A percentile compares a stretch with the other conserved stretches of the same genome.
Conservation (phyloP, 2,329 filamentous ascomycete species). For the Chaetomium globosum region DNA sequence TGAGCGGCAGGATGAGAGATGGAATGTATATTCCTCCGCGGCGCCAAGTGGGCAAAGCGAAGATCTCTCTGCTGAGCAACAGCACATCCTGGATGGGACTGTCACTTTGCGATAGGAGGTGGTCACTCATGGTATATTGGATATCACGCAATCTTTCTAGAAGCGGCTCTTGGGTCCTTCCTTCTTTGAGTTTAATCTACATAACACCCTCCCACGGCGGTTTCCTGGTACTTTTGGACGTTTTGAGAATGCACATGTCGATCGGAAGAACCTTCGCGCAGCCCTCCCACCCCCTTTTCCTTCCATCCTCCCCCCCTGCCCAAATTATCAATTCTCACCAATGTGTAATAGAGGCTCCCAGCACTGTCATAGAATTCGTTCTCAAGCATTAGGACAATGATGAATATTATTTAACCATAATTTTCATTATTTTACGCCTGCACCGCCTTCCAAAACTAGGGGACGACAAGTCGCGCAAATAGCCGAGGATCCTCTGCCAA, state of each 20-base stretch:
- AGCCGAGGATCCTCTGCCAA: slow-evolving; percentile 21
- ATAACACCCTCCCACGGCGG: background rate
- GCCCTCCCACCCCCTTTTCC: background rate
- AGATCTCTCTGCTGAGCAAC: background rate
- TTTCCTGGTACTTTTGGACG: background rate
- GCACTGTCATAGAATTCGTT: background rate
- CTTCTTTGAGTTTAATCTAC: background rate
- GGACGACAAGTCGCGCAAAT: slow-evolving; percentile 4
- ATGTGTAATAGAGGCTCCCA: background rate
- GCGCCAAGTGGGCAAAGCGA: background rate
- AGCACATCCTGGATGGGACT: background rate
- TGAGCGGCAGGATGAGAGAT: background rate
- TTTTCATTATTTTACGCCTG: background rate
- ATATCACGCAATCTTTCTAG: slow-evolving; percentile 1
- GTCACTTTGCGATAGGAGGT: background rate
- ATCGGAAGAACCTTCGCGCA: background rate
- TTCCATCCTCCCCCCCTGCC: background rate
- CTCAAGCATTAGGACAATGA: background rate
- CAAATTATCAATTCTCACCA: too few species aligned
- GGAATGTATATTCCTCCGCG: background rate
- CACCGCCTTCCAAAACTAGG: background rate
- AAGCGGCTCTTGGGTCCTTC: background rate
- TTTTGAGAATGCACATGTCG: background rate
- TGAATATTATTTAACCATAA: background rate
- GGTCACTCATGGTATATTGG: slow-evolving; percentile 5